Evolutionary conservation across 2,329 filamentous ascomycete species (phyloP), one percentile per base, ranked within the genome.

Genomic region (Chlorencoelia australis): DNA sequence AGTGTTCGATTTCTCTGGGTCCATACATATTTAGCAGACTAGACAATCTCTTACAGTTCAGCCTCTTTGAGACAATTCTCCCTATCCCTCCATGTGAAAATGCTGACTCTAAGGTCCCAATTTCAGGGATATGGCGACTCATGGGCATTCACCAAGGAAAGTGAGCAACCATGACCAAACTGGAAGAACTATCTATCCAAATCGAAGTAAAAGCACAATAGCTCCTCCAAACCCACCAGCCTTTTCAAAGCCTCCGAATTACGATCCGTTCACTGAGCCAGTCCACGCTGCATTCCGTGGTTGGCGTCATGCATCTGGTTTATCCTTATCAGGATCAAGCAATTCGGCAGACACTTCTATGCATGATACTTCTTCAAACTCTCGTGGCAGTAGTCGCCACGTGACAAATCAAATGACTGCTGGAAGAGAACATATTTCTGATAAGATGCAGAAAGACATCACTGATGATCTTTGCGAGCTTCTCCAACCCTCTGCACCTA

Each of bases 281-380:
- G 18, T 33, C n/a, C 35, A 39, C 21, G 13, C 39, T 25, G 37
- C 45, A 14, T 50, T 53, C 16, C 39, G 21, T 16, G 32, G 41
- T 29, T 55, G 54, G 51, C 46, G 44, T 58, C 61, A 39, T 58
- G 55, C 30, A 49, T 62, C 42, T 18, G n/a, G n/a, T n/a, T n/a
- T n/a, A n/a, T n/a, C n/a, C n/a, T n/a, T n/a, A n/a, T n/a, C n/a
- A n/a, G n/a, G n/a, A n/a, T n/a, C n/a, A n/a, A n/a, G n/a, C n/a
- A n/a, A n/a, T n/a, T 66, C 50, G 15, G 36, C 48, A 38, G 66
- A 69, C 42, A 45, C 65, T 11, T 60, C 64, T 17, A 69, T 69
- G 67, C 61, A 62, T 4, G 67, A 69, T 41, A 66, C 66, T 49
- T 46, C 50, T 15, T 44, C 42, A 14, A 51, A 44, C 7, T 43